A percentile compares a stretch with the other conserved stretches of the same genome.
These are phyloP conservation scores for Gymnopilus junonius DNA, from an alignment of 768 basidiomycete species.

Conservation along the genomic window DNA sequence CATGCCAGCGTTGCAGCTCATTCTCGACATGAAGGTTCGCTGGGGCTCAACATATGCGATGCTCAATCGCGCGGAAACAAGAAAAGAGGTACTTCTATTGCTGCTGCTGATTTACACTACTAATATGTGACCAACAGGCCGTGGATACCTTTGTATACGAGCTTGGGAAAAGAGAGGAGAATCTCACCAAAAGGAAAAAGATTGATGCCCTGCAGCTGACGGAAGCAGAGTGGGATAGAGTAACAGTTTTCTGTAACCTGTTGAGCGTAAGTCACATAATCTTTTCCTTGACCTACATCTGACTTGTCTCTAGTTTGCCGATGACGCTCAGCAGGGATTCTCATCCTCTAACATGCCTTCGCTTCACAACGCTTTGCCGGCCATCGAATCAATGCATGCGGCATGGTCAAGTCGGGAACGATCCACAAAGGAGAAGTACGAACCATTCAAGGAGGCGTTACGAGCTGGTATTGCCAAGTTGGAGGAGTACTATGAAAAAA, in stretches of 20 bases:
- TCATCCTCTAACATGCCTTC: too few relatives aligned
- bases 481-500: constrained; percentile 29
- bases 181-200: constrained; percentile 9
- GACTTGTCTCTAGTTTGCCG: constrained; percentile 6
- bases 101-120: neutral
- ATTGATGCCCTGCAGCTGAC: constrained; percentile 1
- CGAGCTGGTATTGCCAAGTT: constrained; percentile 22
- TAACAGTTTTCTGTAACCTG: constrained; percentile 9
- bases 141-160: constrained; percentile 8
- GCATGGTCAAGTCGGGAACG: too few relatives aligned
- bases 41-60: constrained; percentile 25
- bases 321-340: constrained; percentile 9
- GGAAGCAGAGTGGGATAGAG: constrained; percentile 11
- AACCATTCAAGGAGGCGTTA: constrained; percentile 19
- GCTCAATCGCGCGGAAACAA: constrained; percentile 13
- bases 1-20: constrained; percentile 9
- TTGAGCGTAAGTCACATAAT: constrained; percentile 2
- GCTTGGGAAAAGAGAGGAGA: constrained; percentile 6
- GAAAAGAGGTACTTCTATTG: neutral
- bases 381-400: too few relatives aligned
- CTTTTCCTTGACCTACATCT: neutral
- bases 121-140: neutral
- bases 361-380: too few relatives aligned
- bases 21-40: constrained; percentile 25
- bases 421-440: constrained; percentile 14